A percentile compares a stretch with the other conserved stretches of the same genome.
These are phyloP conservation scores for Mycena epipterygia DNA, from an alignment of 768 basidiomycete species.

Conservation along the genomic window DNA sequence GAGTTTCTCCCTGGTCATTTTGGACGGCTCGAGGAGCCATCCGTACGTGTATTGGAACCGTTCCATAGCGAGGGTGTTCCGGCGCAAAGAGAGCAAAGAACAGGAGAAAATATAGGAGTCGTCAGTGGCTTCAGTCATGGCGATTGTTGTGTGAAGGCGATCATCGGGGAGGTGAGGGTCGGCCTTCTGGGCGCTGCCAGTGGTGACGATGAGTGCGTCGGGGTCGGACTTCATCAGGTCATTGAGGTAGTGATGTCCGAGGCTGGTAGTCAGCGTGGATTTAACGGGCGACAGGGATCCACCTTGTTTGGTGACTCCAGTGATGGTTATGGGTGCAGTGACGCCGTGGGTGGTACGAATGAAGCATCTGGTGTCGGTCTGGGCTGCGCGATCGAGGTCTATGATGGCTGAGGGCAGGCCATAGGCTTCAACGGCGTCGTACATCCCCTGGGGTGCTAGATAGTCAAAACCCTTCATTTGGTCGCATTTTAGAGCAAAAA, in stretches of 20 bases:
- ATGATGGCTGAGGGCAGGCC: conserved; percentile 31
- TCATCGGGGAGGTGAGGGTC: conserved; percentile 5
- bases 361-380: conserved; percentile 24
- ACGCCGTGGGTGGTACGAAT: conserved; percentile 37
- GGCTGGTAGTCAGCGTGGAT: conserved; percentile 39
- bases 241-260: conserved; percentile 33
- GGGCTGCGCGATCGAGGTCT: conserved; percentile 37
- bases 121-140: conserved; percentile 17
- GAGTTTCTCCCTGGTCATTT: background rate
- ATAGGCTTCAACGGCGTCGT: conserved; percentile 38
- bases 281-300: conserved; percentile 43
- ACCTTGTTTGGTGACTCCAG: conserved; percentile 43
- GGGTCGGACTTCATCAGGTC: conserved; percentile 17
- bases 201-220: background rate
- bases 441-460: conserved; percentile 38
- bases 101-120: conserved; percentile 2
- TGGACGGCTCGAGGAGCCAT: conserved; percentile 28
- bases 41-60: conserved; percentile 44
- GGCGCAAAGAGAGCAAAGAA: conserved; percentile 7
- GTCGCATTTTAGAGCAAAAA: conserved; percentile 33
- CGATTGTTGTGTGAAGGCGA: background rate
- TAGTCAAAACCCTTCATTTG: conserved; percentile 44
- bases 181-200: background rate
- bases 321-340: conserved; percentile 33
- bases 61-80: conserved; percentile 29